These are phyloP conservation scores for Purpureocillium lavendulum DNA, from an alignment of 2,329 filamentous ascomycete species.

Conservation along the genomic window DNA sequence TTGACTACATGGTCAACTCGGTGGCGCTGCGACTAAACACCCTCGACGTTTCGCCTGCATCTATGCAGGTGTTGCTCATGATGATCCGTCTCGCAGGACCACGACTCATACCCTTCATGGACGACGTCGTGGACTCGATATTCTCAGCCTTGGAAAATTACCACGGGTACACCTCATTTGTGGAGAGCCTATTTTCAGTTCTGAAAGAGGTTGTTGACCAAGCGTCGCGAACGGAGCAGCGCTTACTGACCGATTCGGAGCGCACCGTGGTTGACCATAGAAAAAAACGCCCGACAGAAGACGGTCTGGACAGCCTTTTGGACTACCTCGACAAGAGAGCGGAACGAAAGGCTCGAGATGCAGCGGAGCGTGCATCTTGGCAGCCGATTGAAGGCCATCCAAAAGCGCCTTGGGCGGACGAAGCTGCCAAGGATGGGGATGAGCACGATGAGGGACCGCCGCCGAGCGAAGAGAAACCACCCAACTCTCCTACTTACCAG, in stretches of 20 bases:
- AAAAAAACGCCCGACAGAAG: slow-evolving; percentile 23
- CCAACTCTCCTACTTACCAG: slow-evolving; percentile 71
- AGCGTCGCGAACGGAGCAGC: slow-evolving; percentile 52
- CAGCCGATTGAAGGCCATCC: slow-evolving; percentile 20
- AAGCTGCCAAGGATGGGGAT: slow-evolving; percentile 20
- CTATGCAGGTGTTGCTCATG: slow-evolving; percentile 85
- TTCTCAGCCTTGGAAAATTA: slow-evolving; percentile 92
- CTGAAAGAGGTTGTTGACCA: slow-evolving; percentile 78
- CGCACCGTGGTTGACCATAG: slow-evolving; percentile 29
- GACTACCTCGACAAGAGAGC: slow-evolving; percentile 54
- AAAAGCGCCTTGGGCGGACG: slow-evolving; percentile 27
- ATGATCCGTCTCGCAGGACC: slow-evolving; percentile 86
- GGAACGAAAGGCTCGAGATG: slow-evolving; percentile 22
- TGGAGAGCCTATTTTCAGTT: slow-evolving; percentile 77
- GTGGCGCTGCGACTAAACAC: slow-evolving; percentile 83
- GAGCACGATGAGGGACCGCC: slow-evolving; percentile 25
- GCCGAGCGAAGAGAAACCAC: slow-evolving; percentile 41
- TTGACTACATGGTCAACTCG: slow-evolving; percentile 93
- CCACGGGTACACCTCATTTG: slow-evolving; percentile 82
- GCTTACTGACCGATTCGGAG: slow-evolving; percentile 35
- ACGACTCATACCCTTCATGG: slow-evolving; percentile 73
- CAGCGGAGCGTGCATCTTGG: slow-evolving; percentile 24
- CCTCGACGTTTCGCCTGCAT: slow-evolving; percentile 85
- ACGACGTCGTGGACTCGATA: slow-evolving; percentile 84
- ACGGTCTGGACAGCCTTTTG: slow-evolving; percentile 35